Conservation (phyloP, 805 yeast species). For the Teunomyces barrocoloradensis region DNA sequence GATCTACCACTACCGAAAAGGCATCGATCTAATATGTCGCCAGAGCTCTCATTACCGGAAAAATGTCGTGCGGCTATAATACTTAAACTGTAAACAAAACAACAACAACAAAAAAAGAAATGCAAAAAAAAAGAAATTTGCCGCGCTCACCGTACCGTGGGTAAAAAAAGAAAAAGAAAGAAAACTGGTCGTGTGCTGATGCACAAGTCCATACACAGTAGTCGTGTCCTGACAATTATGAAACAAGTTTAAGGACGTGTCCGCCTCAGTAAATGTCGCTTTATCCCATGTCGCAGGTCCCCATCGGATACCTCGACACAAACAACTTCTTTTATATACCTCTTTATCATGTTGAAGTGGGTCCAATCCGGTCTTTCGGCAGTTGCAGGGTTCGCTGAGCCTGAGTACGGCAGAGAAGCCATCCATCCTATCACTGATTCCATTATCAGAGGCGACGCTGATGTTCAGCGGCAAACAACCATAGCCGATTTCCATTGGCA, state of each 20-base stretch:
- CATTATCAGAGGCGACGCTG: slow-evolving; percentile 39
- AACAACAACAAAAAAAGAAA: neutral
- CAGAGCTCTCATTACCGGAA: neutral
- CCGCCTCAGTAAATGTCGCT: neutral
- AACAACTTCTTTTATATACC: neutral
- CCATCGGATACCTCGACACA: neutral
- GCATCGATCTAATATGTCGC: neutral
- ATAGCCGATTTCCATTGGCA: slow-evolving; percentile 74
- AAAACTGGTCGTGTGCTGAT: neutral
- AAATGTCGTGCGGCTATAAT: neutral
- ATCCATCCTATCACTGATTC: slow-evolving; percentile 77
- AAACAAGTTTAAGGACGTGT: neutral
- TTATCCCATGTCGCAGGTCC: neutral
- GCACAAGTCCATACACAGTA: no score
- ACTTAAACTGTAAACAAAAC: neutral
- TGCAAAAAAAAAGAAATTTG: neutral
- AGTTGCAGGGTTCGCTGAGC: slow-evolving; percentile 96
- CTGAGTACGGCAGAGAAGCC: slow-evolving; percentile 91
- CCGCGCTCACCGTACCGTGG: neutral
- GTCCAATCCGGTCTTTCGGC: slow-evolving; percentile 87
- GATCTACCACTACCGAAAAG: no score
- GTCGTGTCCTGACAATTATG: neutral
- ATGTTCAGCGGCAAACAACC: slow-evolving; percentile 52
- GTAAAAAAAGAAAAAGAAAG: neutral
- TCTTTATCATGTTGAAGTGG: slow-evolving; percentile 70